Evolutionary conservation across 176 grass and related monocot genomes (phyloP).

Genomic region (Cocos nucifera): DNA sequence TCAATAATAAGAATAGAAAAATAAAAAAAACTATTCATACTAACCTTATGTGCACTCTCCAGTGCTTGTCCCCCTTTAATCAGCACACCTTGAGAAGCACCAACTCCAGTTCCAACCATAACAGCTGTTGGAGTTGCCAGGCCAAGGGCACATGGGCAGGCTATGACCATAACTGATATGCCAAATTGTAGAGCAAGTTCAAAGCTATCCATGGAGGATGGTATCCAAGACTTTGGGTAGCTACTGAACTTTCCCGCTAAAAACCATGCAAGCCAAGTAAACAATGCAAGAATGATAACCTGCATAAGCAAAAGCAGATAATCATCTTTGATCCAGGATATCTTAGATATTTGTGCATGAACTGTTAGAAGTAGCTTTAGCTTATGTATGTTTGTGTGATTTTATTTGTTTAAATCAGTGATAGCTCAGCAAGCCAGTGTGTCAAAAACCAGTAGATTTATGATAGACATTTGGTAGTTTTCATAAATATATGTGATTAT

Average conservation of each 20-base stretch:
- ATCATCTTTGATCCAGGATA: too few species aligned
- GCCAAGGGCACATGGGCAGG: slow-evolving; percentile 84
- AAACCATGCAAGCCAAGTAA: slow-evolving; percentile 85
- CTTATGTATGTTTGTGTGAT: too few species aligned
- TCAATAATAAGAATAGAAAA: background rate
- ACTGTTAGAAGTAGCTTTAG: too few species aligned
- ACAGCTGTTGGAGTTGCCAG: slow-evolving; percentile 95
- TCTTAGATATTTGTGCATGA: too few species aligned
- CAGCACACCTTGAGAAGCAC: slow-evolving; percentile 85
- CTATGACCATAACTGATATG: slow-evolving; percentile 98
- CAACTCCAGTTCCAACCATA: slow-evolving; percentile 95
- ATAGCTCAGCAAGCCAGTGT: too few species aligned
- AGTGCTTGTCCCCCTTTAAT: slow-evolving; percentile 94
- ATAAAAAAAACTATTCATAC: background rate
- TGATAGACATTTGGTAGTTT: too few species aligned
- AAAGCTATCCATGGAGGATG: slow-evolving; percentile 90
- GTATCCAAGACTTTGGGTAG: slow-evolving; percentile 82
- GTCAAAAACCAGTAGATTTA: too few species aligned
- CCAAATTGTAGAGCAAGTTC: slow-evolving; percentile 92
- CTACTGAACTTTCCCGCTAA: slow-evolving; percentile 60
- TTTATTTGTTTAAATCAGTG: too few species aligned
- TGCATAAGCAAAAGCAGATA: background rate
- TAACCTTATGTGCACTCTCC: slow-evolving; percentile 88
- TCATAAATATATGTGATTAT: too few species aligned
- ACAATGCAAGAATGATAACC: slow-evolving; percentile 61